Base-by-base conservation (phyloP, 2,329 filamentous ascomycete genomes). In the Ramichloridium luteum region DNA sequence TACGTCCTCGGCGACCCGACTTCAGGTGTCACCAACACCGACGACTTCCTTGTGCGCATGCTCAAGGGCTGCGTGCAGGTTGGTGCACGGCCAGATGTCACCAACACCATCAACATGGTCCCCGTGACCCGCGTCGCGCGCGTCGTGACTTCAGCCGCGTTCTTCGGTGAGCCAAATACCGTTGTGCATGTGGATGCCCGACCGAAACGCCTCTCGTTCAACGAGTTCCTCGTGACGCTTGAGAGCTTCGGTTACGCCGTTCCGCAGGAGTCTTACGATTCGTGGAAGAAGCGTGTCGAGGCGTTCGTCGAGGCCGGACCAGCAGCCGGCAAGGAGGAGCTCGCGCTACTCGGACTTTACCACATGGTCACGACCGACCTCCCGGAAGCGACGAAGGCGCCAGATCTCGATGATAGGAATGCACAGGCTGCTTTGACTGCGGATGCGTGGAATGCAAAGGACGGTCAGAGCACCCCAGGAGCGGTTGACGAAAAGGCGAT, bases 21-120 rank as follows among this genome's bases (percentile, higher is more conserved):
- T 27, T 74, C 70, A 9, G 86, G 86, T 31, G 71, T 72, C 40
- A 80, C 62, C 53, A 83, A 79, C 55, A 86, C 77, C 1, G 88
- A 96, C 50, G 88, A 94, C 57, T 96, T 94, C 64, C 61, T 96
- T 5, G 71, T 93, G 42, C 74, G 88, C 23, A 73, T 94, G 60
- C 61, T 78, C 35, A 93, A 94, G 61, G 86, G 84, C 35, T 93
- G 84, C 48, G 64, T 93, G 30, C 86, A 96, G 57, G 65, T 94
- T 3, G 62, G 62, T 2, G 66, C 68, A 3, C 69, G 83, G 0
- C 88, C 86, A 1, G 68, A 72, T 44, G 92, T 94, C 45, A 59
- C 67, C 53, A 96, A 93, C 62, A 82, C 83, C 0, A 74, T 94
- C 56, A 96, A 94, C 61, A 74, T 78, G 55, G 80, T 93, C 0